These are phyloP conservation scores for Picea abies DNA, from an alignment of 83 land plant genomes.

Conservation along the genomic window DNA sequence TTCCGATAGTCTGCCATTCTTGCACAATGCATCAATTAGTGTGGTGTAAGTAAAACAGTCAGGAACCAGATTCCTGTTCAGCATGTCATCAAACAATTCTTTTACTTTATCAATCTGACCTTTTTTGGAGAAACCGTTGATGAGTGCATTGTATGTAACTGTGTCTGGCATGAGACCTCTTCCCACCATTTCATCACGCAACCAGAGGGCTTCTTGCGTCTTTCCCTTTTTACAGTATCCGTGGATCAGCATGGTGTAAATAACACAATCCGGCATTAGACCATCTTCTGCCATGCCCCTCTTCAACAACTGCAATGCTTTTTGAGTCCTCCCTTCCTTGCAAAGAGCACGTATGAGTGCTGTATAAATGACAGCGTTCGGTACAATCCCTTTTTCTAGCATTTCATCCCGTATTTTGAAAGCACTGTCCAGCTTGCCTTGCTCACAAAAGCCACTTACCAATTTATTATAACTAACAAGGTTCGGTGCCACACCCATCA, in stretches of 20 bases:
- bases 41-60: conserved; percentile 62
- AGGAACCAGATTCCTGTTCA: conserved; percentile 40
- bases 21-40: conserved; percentile 60
- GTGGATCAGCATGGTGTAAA: conserved; percentile 65
- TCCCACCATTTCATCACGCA: conserved; percentile 55
- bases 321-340: conserved; percentile 42
- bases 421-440: conserved; percentile 52
- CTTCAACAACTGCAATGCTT: conserved; percentile 49
- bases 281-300: conserved; percentile 72
- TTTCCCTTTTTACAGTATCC: conserved; percentile 60
- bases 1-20: conserved; percentile 47
- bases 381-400: conserved; percentile 43
- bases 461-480: conserved; percentile 61
- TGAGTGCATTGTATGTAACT: conserved; percentile 66
- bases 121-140: conserved; percentile 70
- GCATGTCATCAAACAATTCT: conserved; percentile 52
- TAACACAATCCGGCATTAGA: conserved; percentile 55
- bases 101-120: conserved; percentile 56
- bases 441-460: conserved; percentile 56
- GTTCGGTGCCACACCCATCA: conserved; percentile 49
- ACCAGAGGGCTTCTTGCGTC: conserved; percentile 38
- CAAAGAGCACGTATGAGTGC: conserved; percentile 66
- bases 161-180: conserved; percentile 54
- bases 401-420: conserved; percentile 63
- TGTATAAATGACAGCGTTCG: conserved; percentile 66